Evolutionary conservation across 1,139 yeast species (phyloP), one percentile per base, ranked within the genome.

Genomic region (Blastobotrys indianensis): DNA sequence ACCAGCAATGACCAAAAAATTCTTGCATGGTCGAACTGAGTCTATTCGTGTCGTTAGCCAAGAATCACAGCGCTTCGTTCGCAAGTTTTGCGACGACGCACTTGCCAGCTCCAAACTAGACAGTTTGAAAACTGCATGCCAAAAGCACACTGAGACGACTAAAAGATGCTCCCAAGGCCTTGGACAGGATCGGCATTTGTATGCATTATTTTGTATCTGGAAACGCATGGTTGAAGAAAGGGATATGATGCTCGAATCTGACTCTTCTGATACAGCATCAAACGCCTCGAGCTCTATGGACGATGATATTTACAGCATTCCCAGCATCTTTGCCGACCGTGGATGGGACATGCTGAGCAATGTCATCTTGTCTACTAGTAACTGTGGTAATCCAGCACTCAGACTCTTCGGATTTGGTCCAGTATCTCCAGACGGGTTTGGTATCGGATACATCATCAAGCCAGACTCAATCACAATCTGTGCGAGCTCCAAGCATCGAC

Each of bases 371-470:
- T 71, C 87, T 60, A 69, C 94, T 51, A 73, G 87, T 60, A 68
- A 76, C 69, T 80, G 86, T 64, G 96, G 96, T 47, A 88, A 88
- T 62, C 95, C 96, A 5, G 79, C 95, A 1, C 73, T 88, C 53
- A 77, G 90, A 56, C 75, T 84, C 51, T 88, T 88, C 67, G 97
- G 96, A 0, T 88, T 88, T 67, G 97, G 97, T 4, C 97, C 96
- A 2, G 90, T 85, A 5, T 77, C 87, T 31, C 81, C 94, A 17
- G 87, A 84, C 58, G 97, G 97, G 12, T 88, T 85, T 67, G 97
- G 97, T 25, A 75, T 88, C 42, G 96, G 95, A 2, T 88, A 88
- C 64, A 87, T 88, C 57, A 83, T 88, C 59, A 86, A 88, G 63
- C 87, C 79, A 49, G 87, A 85, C 59, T 81, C 92, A 3, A 79